Percentiles rank a stretch among this genome's conserved stretches.
Conservation (phyloP, 208 protist genomes). For the Acanthamoeba culbertsoni region DNA sequence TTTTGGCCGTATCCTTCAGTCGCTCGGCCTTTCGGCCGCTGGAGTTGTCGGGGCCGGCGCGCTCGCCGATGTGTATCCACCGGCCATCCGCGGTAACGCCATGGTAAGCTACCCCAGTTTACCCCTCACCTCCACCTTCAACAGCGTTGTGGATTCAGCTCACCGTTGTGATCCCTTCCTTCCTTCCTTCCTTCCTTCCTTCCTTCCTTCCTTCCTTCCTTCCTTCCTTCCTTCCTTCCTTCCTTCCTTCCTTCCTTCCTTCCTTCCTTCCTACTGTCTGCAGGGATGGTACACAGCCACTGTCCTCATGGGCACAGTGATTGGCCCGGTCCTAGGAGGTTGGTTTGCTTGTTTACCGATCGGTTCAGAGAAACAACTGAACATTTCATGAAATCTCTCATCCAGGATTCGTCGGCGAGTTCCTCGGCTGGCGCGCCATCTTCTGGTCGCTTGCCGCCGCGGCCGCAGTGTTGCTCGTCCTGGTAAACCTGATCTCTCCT, state of each 20-base stretch:
- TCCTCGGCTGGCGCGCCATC: constrained; percentile 3
- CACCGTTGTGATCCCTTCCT: neutral
- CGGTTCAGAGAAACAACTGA: neutral
- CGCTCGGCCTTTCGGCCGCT: neutral
- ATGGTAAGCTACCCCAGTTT: neutral
- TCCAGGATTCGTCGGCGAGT: constrained; percentile 10
- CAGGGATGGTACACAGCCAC: constrained; percentile 26
- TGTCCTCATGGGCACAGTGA: neutral
- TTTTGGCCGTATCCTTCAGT: neutral
- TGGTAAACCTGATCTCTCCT: neutral
- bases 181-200: neutral
- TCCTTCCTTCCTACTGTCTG: neutral
- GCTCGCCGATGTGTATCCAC: constrained; percentile 6
- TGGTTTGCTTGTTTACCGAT: neutral
- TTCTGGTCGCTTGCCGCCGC: neutral
- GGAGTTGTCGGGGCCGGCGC: neutral
- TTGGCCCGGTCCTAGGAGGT: neutral
- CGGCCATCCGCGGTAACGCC: neutral
- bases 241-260: neutral
- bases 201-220: neutral
- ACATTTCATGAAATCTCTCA: neutral
- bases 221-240: neutral
- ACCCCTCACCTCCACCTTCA: too few species aligned
- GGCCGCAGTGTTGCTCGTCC: neutral
- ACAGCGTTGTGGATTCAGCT: too few species aligned